Base-by-base conservation (phyloP, 345 rosid species). In the Eucalyptus paniculata region DNA sequence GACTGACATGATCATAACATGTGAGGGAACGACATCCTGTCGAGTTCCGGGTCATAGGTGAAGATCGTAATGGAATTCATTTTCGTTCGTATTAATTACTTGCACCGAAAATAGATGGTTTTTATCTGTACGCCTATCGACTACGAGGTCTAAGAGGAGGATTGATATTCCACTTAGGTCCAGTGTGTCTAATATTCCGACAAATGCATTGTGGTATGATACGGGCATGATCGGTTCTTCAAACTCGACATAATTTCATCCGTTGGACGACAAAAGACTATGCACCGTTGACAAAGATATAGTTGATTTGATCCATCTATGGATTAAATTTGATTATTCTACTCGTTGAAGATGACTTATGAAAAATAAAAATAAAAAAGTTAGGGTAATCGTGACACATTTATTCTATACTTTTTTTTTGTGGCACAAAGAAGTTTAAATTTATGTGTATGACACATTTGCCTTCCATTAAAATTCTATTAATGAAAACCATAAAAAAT, bases 401-500 rank as follows among this genome's bases (percentile, higher is more conserved):
- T n/a, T n/a, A n/a, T 8, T 24, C 11, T 8, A 56, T 13, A 56
- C 12, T 9, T 56, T 56, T 56, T 56, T 56, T 54, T 2, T 8
- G 6, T 56, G 28, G 12, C 60, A 21, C 12, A 51, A 23, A 53
- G n/a, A 56, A 56, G 4, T 23, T 24, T 24, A 56, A 56, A 24
- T 23, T 56, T 56, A 10, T 10, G 0, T 56, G 12, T 1, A 24
- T 1, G 28, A 56, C 1, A 24, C 12, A 56, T 56, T 23, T 56
- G 1, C 5, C 6, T 1, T 56, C 12, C 62, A 10, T 56, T 56
- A 56, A 56, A 56, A 6, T 56, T 56, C 6, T 56, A 8, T 56
- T 24, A 23, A 56, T 9, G 28, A 56, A 24, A 56, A 23, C 62
- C 3, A 0, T n/a, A 0, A 56, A 56, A 23, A 24, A 24, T 56